Base-by-base conservation (phyloP, 2,329 filamentous ascomycete species). In the Nigrospora sphaerica region DNA sequence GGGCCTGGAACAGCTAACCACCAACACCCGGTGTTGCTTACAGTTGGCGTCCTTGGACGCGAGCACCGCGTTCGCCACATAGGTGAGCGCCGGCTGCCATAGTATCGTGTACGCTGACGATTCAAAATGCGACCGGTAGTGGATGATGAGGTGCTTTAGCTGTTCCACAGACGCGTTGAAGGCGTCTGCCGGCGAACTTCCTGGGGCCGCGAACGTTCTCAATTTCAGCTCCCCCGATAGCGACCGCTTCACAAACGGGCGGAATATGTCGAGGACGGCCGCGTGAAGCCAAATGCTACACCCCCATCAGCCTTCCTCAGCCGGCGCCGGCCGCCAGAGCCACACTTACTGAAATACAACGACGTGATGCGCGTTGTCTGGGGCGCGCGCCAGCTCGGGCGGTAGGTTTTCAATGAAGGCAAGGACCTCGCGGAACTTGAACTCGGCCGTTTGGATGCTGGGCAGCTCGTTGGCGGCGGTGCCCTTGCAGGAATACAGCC, bases 221-320 rank as follows among this genome's bases (percentile, higher is more conserved):
- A 63, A 12, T 14, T 11, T 38, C 9, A 49, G 46, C 5, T 40
- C 36, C 9, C 42, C 50, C 28, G 52, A 32, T 4, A 36, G 44
- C 1, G 44, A 19, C 0, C 39, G 12, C 1, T 45, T 42, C 5
- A 57, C 42, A 35, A 63, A 63, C 1, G 61, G 64, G 31, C 58
- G 51, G 45, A 67, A 62, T 10, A 71, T 60, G 18, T 65, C 61
- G 4, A 71, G 59, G 14, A 71, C 55, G 12, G 58, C 62, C 10
- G 59, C 58, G 35, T 71, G 67, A 6, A 68, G 52, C 66, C 65
- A 70, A n/a, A 70, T 62, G 44, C 67, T 71, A 47, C 3, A 54
- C 46, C 1, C 46, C 34, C 4, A 46, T 51, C 12, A 57, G 46
- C 3, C 53, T 54, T 6, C 13, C 13, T 50, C 48, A 32, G 31